Evolutionary conservation across 495 filamentous ascomycete genomes (phyloP), one percentile per base, ranked within the genome.

Genomic region (Amniculicola lignicola): DNA sequence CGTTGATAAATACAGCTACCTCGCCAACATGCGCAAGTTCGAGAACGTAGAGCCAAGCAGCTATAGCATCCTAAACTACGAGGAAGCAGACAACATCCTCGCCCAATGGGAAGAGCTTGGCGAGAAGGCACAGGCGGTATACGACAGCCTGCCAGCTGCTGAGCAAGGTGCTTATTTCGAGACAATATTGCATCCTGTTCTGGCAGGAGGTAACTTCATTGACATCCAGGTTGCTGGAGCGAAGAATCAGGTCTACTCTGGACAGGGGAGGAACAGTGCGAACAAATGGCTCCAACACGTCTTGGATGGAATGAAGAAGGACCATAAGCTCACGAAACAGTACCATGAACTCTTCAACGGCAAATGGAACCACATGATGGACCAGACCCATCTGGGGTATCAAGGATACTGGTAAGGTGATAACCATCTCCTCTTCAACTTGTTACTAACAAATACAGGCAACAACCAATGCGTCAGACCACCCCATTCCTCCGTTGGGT

Each of bases 311-410:
- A 87, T 87, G 50, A 70, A 82, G 25, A 75, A 76, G n/a, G 85
- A 89, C 61, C 75, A 75, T 27, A 69, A 76, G 14, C 74, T 88
- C 5, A 86, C 82, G 3, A 68, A 74, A 41, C 69, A 75, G 46
- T 89, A 86, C 69, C 80, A 89, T 64, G 69, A 70, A 2, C 69
- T 89, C 14, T 67, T 88, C 0, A 72, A 73, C 41, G 86, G 86
- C 0, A 89, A 88, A 69, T 90, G 86, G 86, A 80, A 77, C 64
- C 80, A 85, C 66, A 83, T 90, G 68, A 80, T 88, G 68, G 82
- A 86, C 59, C 78, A 81, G 54, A 72, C 77, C 3, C 78, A 81
- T 53, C 54, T 78, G 38, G 75, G 78, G 1, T 79, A 79, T 49
- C 63, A 70, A 24, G 54, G 60, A 12, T 74, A 77, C 66, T 76